These are phyloP conservation scores for Umbelopsis ramanniana DNA, from an alignment of 192 early-diverging fungal species.

Conservation along the genomic window DNA sequence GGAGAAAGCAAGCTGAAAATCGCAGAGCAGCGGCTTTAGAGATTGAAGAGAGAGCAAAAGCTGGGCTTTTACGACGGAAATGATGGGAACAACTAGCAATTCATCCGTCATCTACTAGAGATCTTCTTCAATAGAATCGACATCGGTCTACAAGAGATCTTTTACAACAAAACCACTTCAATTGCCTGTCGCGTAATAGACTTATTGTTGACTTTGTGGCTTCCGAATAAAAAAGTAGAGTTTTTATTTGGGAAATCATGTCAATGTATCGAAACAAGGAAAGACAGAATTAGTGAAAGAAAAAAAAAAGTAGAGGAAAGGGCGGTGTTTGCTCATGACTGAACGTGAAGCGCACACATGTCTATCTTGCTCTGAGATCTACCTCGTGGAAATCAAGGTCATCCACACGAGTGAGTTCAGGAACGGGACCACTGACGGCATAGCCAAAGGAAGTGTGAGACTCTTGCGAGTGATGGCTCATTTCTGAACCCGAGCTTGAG, in stretches of 20 bases:
- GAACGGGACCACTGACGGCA: slow-evolving; percentile 26
- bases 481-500: slow-evolving; percentile 17
- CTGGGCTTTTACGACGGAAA: slow-evolving; percentile 10
- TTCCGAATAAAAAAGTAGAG: not conserved
- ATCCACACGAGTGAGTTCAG: slow-evolving; percentile 35
- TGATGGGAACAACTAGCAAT: not conserved
- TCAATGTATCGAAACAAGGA: slow-evolving; percentile 1
- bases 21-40: slow-evolving; percentile 28
- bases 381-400: slow-evolving; percentile 18
- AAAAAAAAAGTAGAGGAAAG: slow-evolving; percentile 1
- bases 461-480: not conserved
- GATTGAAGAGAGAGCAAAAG: slow-evolving; percentile 2
- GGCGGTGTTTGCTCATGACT: not conserved
- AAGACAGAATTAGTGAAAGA: not conserved
- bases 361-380: slow-evolving; percentile 23
- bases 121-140: not conserved
- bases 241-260: not conserved
- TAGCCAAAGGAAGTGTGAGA: slow-evolving; percentile 27
- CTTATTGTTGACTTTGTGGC: too few species aligned
- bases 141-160: not conserved
- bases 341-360: not conserved
- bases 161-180: too few species aligned
- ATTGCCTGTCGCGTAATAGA: too few species aligned
- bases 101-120: not conserved
- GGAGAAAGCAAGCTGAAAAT: slow-evolving; percentile 39